Base-by-base conservation (phyloP, 176 grass and related monocot species). In the Juncus effusus region DNA sequence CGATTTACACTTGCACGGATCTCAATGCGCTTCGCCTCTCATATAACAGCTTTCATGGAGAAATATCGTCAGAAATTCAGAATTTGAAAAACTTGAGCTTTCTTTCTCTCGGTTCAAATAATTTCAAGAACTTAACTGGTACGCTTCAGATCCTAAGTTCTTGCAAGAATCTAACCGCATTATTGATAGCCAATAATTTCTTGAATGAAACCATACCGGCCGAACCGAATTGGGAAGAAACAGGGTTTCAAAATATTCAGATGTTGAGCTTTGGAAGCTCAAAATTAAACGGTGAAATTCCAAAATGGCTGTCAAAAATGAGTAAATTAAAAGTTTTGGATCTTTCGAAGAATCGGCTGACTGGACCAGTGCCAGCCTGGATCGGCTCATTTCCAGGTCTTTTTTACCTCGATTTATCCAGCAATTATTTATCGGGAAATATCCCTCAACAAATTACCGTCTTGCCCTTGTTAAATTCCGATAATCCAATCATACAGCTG, bases 381-480 rank as follows among this genome's bases (percentile, higher is more conserved):
- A 64, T 93, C 60, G 60, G 78, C 16, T 11, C n/a, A 3, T 68
- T 93, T 62, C 13, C 35, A n/a, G 51, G 78, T 15, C 85, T 93
- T 28, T 93, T 93, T 77, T 88, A 44, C 82, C 13, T 93, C 12
- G 81, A 88, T n/a, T 36, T 93, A 66, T 72, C 89, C 70, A 63
- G 9, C 15, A 93, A 93, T 50, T 55, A 15, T 11, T 80, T 93
- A 16, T 65, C 74, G 76, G 88, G 88, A 11, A 53, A 70, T 47
- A 84, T 92, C 45, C 88, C 88, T 64, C 19, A 35, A 38, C 55
- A 39, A 64, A 42, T 93, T 65, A 85, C 72, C 60, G 58, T 77
- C 13, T 77, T 93, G 78, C 76, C 78, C 10, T 74, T 82, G 70
- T 70, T 93, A 63, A 15, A 59, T 56, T 82, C 78, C 7, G 59